Evolutionary conservation across 768 basidiomycete genomes (phyloP).

Genomic region (Mycena leptocephala): DNA sequence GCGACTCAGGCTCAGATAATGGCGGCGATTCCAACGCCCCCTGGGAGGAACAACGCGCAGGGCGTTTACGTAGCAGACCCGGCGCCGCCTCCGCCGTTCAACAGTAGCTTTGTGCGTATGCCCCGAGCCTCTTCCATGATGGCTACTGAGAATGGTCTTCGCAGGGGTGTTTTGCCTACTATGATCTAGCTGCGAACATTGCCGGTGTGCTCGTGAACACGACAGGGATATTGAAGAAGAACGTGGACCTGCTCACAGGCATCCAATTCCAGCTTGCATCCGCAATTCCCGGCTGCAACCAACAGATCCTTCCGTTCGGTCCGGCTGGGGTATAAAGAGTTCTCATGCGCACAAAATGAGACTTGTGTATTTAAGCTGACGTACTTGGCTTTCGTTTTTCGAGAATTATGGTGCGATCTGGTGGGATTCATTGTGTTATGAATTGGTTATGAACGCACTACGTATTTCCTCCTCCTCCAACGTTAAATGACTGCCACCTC

Average conservation of each 20-base stretch:
- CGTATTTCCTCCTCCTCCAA: too few species aligned
- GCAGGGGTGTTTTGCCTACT: conserved; percentile 29
- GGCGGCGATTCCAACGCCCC: background rate
- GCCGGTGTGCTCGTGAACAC: conserved; percentile 18
- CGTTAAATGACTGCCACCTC: too few species aligned
- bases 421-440: too few species aligned
- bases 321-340: conserved; percentile 14
- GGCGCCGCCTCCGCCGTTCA: conserved; percentile 23
- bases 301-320: conserved; percentile 30
- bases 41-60: conserved; percentile 29
- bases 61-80: conserved; percentile 28
- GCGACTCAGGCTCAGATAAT: background rate
- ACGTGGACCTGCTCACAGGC: conserved; percentile 21
- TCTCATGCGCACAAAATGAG: too few species aligned
- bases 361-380: too few species aligned
- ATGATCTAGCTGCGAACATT: conserved; percentile 13
- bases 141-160: background rate
- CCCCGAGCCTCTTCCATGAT: too few species aligned
- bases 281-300: conserved; percentile 23
- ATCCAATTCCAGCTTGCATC: conserved; percentile 8
- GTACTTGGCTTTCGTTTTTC: too few species aligned
- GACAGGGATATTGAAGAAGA: conserved; percentile 28
- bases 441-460: too few species aligned
- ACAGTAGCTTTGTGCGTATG: conserved; percentile 26
- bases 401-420: too few species aligned